Base-by-base conservation (phyloP, 345 rosid species). In the Populus davidiana region DNA sequence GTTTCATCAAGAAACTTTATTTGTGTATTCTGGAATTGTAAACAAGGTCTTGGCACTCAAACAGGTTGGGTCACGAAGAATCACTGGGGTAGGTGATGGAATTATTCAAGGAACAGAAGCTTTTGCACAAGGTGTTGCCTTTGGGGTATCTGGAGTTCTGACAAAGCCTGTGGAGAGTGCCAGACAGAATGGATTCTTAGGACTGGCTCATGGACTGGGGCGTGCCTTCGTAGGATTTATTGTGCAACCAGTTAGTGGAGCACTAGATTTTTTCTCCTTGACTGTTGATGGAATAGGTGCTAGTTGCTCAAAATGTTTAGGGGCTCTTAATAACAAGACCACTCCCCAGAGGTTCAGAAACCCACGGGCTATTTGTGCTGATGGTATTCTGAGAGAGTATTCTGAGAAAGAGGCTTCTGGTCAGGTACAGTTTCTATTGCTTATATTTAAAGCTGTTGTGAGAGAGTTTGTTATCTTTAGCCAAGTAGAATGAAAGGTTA, bases 21-120 rank as follows among this genome's bases (percentile, higher is more conserved):
- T 69, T 27, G 71, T 67, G 36, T 13, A 29, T 23, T 54, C 68
- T 67, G 44, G 49, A 70, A 43, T 80, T 43, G 75, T 35, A 78
- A 85, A 71, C 61, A 36, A 59, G 49, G 70, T 50, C 69, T 79
- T 73, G 59, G 76, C 73, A n/a, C 80, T 75, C 73, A 49, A 85
- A 66, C 89, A 96, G 99, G 96, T 92, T 35, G 80, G 93, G 77
- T 96, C 97, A 78, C 91, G 99, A 88, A 90, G 88, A 86, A 92
- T 96, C 87, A 93, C 96, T 67, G 99, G 99, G 70, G 93, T 96
- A 69, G 92, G 98, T 80, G 97, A 96, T 85, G 99, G 94, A 78
- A 79, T 96, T 77, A 82, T 96, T 81, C 97, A 88, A 90, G 99
- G 99, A 78, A 90, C 98, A 62, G 99, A 96, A 88, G 99, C 99